Base-by-base conservation (phyloP, 192 early-diverging fungal genomes). In the Coemansia reversa region DNA sequence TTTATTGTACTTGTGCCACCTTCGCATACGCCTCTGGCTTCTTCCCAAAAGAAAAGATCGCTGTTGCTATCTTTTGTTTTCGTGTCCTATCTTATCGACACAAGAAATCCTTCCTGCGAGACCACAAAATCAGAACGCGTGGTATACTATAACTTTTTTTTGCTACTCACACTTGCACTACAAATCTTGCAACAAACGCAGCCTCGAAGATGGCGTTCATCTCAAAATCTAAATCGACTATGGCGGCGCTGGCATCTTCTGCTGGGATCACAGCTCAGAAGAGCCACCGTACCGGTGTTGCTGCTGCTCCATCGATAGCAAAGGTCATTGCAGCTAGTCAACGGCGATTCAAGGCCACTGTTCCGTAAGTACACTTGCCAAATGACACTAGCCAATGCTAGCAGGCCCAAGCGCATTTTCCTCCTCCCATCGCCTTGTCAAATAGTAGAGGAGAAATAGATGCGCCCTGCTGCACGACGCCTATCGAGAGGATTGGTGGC, bases 341-440 rank as follows among this genome's bases (percentile, higher is more conserved):
- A 62, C 71, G 71, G 71, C 67, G 76, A 72, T 70, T 67, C 42
- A 79, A 79, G 76, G 58, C 65, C 63, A 79, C 71, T 49, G 63
- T 65, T 22, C 76, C 76, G 76, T 79, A 79, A 74, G 76, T 78
- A 60, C 33, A 16, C 24, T 39, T 48, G 12, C 20, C 42, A 52
- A 45, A 45, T 0, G 39, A 45, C 0, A 14, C 8, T 3, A 45
- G 14, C 3, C 39, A 45, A 16, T 45, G 16, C 14, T 45, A 12
- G 14, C 39, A 45, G 39, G 39, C 39, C 0, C 14, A 5, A 45
- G 14, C 9, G 14, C 14, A 16, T 45, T 45, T 14, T 14, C 14
- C 16, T 16, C 39, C 12, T 45, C 39, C 12, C 9, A 45, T 45
- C 14, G 12, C 12, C 39, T 45, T 16, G 39, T 16, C 39, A 16